phyloP scores from a whole-genome alignment of 2,329 filamentous ascomycete genomes.

The Colletotrichum shisoi region DNA sequence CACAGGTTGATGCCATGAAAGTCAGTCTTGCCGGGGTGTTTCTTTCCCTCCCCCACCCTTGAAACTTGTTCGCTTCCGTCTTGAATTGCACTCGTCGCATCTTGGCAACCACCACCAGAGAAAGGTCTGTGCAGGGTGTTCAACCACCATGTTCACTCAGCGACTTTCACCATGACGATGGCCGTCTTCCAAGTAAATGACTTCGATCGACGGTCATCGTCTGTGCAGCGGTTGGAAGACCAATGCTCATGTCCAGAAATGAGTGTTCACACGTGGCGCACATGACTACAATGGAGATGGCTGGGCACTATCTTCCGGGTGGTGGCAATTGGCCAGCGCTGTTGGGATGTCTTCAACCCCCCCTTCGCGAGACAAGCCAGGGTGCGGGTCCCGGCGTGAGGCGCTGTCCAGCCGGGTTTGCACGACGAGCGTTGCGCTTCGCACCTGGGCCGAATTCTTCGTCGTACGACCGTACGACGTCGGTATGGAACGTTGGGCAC shows the following conservation, averaged over 20 bases:
- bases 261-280: constrained; percentile 14
- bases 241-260: neutral
- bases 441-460: constrained; percentile 1
- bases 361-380: constrained; percentile 9
- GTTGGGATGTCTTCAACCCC: constrained; percentile 5
- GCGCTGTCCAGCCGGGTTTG: neutral
- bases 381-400: constrained; percentile 5
- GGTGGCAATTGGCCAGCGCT: constrained; percentile 14
- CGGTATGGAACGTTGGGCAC: neutral
- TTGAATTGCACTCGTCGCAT: neutral
- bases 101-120: neutral
- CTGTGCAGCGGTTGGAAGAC: neutral
- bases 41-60: neutral
- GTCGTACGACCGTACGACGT: neutral
- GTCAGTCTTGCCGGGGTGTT: neutral
- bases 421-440: neutral
- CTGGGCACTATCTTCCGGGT: neutral
- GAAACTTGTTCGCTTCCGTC: neutral
- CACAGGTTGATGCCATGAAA: neutral
- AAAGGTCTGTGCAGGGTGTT: constrained; percentile 3
- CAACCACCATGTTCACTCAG: constrained; percentile 10
- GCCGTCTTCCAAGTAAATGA: neutral
- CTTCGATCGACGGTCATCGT: neutral
- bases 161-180: neutral
- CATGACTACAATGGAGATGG: constrained; percentile 13